Percentiles rank a stretch among this genome's conserved stretches.
Evolutionary conservation across 2,329 filamentous ascomycete genomes (phyloP).

Genomic region (Paraphoma sp.): DNA sequence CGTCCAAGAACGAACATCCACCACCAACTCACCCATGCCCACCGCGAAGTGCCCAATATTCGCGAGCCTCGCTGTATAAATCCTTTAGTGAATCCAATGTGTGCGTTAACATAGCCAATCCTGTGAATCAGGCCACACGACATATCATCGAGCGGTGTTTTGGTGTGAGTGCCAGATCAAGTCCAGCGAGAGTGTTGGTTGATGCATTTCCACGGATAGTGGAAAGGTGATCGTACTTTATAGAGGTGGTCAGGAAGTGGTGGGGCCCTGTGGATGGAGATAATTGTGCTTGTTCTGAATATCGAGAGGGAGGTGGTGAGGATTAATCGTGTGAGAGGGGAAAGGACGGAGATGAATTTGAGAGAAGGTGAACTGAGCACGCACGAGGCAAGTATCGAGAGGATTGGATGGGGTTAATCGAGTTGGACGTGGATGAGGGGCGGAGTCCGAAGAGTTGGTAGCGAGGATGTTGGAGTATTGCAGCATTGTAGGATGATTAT

Average conservation of each 20-base stretch:
- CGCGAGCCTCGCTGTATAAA: too few relatives aligned
- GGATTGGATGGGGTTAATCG: slow-evolving; percentile 7
- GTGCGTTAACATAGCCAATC: slow-evolving; percentile 8
- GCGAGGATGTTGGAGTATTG: not conserved
- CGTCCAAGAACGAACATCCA: too few relatives aligned
- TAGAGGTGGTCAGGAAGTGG: slow-evolving; percentile 1
- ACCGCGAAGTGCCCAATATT: too few relatives aligned
- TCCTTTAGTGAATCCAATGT: too few relatives aligned
- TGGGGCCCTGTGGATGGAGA: slow-evolving; percentile 3
- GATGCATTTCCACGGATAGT: slow-evolving; percentile 17
- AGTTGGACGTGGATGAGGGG: not conserved
- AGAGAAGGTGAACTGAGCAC: slow-evolving; percentile 10
- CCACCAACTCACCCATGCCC: too few relatives aligned
- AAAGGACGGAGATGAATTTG: slow-evolving; percentile 15
- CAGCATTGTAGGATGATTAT: not conserved
- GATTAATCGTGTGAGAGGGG: slow-evolving; percentile 8
- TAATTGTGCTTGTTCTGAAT: slow-evolving; percentile 4
- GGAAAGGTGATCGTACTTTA: slow-evolving; percentile 10
- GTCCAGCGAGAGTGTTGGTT: slow-evolving; percentile 5
- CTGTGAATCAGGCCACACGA: slow-evolving; percentile 4
- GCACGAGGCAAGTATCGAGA: slow-evolving; percentile 1
- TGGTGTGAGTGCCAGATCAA: not conserved
- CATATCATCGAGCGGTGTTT: slow-evolving; percentile 15
- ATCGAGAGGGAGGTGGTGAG: slow-evolving; percentile 5
- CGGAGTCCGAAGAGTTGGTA: not conserved